Conservation (phyloP, 495 filamentous ascomycete species). For the Terfezia boudieri region DNA sequence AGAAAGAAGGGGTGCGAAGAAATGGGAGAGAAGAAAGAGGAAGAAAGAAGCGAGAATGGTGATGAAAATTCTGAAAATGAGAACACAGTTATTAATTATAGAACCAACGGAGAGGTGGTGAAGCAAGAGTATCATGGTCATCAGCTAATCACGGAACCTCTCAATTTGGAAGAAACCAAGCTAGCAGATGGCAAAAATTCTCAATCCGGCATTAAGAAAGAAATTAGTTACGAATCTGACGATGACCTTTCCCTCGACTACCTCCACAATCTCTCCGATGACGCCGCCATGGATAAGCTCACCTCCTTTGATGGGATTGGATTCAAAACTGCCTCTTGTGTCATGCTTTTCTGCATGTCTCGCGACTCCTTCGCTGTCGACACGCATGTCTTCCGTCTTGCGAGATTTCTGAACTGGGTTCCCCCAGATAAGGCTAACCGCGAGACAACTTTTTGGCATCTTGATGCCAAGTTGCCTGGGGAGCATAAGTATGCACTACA, state of each 20-base stretch:
- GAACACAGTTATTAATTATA: neutral
- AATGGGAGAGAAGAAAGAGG: slow-evolving; percentile 19
- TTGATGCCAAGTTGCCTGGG: slow-evolving; percentile 61
- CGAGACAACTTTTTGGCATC: slow-evolving; percentile 55
- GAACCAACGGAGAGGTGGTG: neutral
- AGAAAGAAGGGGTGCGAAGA: slow-evolving; percentile 22
- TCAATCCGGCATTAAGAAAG: neutral
- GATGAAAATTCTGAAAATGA: slow-evolving; percentile 29
- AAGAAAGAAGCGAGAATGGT: slow-evolving; percentile 28
- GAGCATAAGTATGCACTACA: slow-evolving; percentile 78
- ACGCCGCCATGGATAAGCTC: slow-evolving; percentile 51
- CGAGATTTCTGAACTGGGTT: slow-evolving; percentile 71
- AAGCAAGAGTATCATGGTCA: neutral
- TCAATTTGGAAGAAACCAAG: neutral
- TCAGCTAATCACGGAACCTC: neutral
- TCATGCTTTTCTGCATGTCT: slow-evolving; percentile 56
- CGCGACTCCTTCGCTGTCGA: slow-evolving; percentile 66
- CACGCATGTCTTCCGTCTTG: slow-evolving; percentile 63
- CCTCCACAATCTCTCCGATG: slow-evolving; percentile 39
- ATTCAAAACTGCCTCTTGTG: slow-evolving; percentile 77
- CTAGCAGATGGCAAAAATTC: neutral
- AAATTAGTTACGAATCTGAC: neutral
- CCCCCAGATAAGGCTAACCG: slow-evolving; percentile 39
- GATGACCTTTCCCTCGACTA: slow-evolving; percentile 41
- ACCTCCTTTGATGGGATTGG: slow-evolving; percentile 67